phyloP scores from a whole-genome alignment of 164 flowering plant genomes.

The Macadamia integrifolia region DNA sequence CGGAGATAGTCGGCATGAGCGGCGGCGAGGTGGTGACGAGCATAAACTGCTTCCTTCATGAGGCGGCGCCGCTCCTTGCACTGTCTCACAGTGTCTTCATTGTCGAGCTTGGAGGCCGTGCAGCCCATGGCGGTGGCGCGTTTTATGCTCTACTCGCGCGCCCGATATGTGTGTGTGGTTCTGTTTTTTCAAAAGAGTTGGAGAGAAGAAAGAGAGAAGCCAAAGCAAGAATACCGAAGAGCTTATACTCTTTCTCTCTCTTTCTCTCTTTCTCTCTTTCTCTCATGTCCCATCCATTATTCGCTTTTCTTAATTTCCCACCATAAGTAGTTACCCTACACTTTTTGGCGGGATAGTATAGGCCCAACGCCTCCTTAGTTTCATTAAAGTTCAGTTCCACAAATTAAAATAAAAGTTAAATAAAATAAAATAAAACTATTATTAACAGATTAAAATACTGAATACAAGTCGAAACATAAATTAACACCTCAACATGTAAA shows the following conservation, averaged over 20 bases:
- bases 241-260: neutral
- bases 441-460: too few relatives aligned
- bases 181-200: neutral
- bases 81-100: conserved; percentile 84
- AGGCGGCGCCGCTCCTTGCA: conserved; percentile 93
- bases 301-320: too few relatives aligned
- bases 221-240: neutral
- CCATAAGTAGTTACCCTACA: too few relatives aligned
- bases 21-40: conserved; percentile 95
- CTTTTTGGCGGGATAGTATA: too few relatives aligned
- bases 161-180: neutral
- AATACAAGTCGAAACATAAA: too few relatives aligned
- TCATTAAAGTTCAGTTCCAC: too few relatives aligned
- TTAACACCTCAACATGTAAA: too few relatives aligned
- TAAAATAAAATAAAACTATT: too few relatives aligned
- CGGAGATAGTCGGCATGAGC: conserved; percentile 94
- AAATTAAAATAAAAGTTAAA: too few relatives aligned
- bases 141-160: neutral
- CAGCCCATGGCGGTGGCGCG: conserved; percentile 61
- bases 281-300: neutral
- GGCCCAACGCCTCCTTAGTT: too few relatives aligned
- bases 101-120: conserved; percentile 76
- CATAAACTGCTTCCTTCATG: conserved; percentile 76
- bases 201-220: neutral
- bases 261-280: neutral